Evolutionary conservation across 2,329 filamentous ascomycete species (phyloP), one percentile per base, ranked within the genome.

Genomic region (Colletotrichum agaves): DNA sequence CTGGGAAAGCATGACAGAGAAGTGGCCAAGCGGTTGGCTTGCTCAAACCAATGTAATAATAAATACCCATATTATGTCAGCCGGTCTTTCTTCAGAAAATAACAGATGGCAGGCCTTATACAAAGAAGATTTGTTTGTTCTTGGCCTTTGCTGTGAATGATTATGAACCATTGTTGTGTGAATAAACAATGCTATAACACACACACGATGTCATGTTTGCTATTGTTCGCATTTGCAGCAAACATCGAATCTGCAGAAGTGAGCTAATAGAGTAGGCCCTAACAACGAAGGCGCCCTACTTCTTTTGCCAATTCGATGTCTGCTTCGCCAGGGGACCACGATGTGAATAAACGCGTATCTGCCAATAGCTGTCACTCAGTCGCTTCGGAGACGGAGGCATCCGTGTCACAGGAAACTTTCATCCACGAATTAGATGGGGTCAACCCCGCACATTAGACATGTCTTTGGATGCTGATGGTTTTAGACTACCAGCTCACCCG

Each of bases 381-480:
- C 13, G 3, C 11, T 11, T 13, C 11, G n/a, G 23, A 12, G 35
- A 31, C 21, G 19, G 39, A 27, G 53, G 21, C 31, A 5, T 17
- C 47, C 12, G 31, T 23, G 39, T 21, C 37, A 64, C 19, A 17
- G 31, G 15, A 15, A 19, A 21, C 17, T 15, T 55, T 41, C n/a
- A 35, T 21, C 41, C 23, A 33, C 19, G n/a, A n/a, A n/a, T n/a
- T 31, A 13, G 47, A 55, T 46, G 17, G 49, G 56, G 49, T 39
- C 57, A 27, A 46, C 63, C 63, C 63, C 50, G 57, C 63, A 67
- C 63, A 21, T 10, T 43, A 31, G 17, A 11, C 27, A 37, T 21
- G 10, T 44, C 15, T 33, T n/a, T 15, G 7, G 33, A 31, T 41
- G 19, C 21, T 19, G 33, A 43, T 33, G 12, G 4, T 61, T 50